Evolutionary conservation across 208 protist genomes (phyloP).

Genomic region (Blechomonas ayalai): DNA sequence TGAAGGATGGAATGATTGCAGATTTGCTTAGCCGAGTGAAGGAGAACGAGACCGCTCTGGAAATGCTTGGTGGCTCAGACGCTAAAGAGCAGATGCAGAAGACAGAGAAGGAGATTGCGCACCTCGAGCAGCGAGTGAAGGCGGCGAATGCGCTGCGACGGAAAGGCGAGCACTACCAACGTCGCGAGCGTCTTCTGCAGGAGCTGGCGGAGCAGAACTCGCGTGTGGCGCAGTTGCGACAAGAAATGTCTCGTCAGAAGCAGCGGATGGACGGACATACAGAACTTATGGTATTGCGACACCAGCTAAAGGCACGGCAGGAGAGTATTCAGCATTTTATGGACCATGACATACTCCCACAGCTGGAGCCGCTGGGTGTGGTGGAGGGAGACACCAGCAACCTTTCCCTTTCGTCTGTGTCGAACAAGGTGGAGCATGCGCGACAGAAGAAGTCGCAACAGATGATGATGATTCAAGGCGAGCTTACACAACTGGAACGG

Average conservation of each 20-base stretch:
- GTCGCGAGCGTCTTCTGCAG: slow-evolving; percentile 23
- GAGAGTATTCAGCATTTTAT: slow-evolving; percentile 14
- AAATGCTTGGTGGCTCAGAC: too few species aligned
- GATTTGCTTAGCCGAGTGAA: neutral
- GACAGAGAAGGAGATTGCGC: slow-evolving; percentile 12
- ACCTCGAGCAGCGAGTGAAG: slow-evolving; percentile 37
- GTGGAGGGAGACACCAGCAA: neutral
- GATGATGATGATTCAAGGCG: slow-evolving; percentile 14
- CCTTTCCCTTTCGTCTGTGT: slow-evolving; percentile 7
- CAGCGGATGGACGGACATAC: slow-evolving; percentile 19
- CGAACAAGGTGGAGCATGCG: slow-evolving; percentile 10
- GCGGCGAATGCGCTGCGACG: slow-evolving; percentile 33
- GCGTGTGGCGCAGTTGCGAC: slow-evolving; percentile 32
- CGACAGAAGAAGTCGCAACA: slow-evolving; percentile 19
- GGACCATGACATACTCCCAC: slow-evolving; percentile 25
- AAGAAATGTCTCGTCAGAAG: slow-evolving; percentile 45
- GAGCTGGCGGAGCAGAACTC: slow-evolving; percentile 46
- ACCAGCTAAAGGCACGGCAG: slow-evolving; percentile 26
- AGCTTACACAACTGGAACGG: slow-evolving; percentile 22
- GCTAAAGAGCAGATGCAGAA: slow-evolving; percentile 9
- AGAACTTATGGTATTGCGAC: slow-evolving; percentile 30
- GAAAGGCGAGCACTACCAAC: slow-evolving; percentile 24
- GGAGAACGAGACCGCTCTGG: neutral
- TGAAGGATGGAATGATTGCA: slow-evolving; percentile 15
- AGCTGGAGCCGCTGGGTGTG: slow-evolving; percentile 13